Base-by-base conservation (phyloP, 345 rosid genomes). In the Chamaenerion angustifolium region DNA sequence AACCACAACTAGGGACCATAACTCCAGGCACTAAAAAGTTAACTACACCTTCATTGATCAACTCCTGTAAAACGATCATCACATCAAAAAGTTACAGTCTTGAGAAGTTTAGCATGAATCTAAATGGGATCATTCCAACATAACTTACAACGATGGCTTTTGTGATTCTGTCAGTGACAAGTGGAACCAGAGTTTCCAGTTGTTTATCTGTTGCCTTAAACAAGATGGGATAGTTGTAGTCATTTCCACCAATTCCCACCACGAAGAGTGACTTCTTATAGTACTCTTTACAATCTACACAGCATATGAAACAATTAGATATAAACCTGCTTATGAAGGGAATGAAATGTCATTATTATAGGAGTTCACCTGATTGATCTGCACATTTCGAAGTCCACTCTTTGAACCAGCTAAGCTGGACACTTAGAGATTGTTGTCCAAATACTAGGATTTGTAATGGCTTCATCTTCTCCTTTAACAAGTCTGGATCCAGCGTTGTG, bases 181-280 rank as follows among this genome's bases (percentile, higher is more conserved):
- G 48, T 19, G 88, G 80, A 8, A 76, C 85, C 9, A 44, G 45
- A 52, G 75, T 67, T 42, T 48, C 58, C 0, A 74, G 60, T 40
- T 64, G 64, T 49, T 64, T 48, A 45, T 63, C 51, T 59, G 54
- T 65, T 64, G 67, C 76, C 19, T 78, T 80, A 3, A 46, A 42
- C 51, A 79, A 64, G 52, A 62, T 69, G 4, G 75, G 58, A 46
- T 71, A 76, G 53, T 74, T 84, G 62, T 78, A 84, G 57, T 84
- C 94, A 49, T 80, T 83, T 25, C 88, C 94, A 23, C 88, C 94
- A 0, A 84, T 81, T 14, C 88, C 88, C 13, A 84, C 76, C 46
- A 78, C 16, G 60, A 84, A 76, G 14, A 84, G 61, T 6, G 94
- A 74, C 60, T 72, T 83, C 54, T 54, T 76, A 48, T 80, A 68